phyloP scores from a whole-genome alignment of 306 rosid genomes.

The Adenanthera pavonina region DNA sequence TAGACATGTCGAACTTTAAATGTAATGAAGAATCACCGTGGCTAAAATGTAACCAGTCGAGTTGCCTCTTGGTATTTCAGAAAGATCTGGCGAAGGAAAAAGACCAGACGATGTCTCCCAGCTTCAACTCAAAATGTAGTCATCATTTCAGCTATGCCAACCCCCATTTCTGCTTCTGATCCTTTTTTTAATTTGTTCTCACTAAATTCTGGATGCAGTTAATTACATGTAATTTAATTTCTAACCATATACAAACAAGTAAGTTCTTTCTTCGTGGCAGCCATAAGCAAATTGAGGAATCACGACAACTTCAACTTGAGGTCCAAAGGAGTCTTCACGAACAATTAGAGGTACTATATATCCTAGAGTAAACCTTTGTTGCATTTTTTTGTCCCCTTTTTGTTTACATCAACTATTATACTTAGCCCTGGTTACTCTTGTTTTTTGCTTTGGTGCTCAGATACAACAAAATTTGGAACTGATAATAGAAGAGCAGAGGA shows the following conservation, averaged over 20 bases:
- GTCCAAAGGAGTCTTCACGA: conserved; percentile 45
- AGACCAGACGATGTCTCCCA: conserved; percentile 37
- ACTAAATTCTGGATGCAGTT: not conserved
- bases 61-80: conserved; percentile 38
- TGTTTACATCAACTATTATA: not conserved
- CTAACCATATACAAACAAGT: not conserved
- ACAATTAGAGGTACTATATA: conserved; percentile 47
- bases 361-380: not conserved
- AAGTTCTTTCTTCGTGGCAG: conserved; percentile 32
- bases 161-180: conserved; percentile 4
- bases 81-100: conserved; percentile 37
- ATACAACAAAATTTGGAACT: conserved; percentile 46
- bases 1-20: not conserved
- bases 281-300: conserved; percentile 51
- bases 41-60: conserved; percentile 1
- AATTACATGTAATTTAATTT: not conserved
- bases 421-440: not conserved
- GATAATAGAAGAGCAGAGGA: conserved; percentile 44
- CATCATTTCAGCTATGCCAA: conserved; percentile 15
- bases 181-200: not conserved
- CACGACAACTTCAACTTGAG: conserved; percentile 48
- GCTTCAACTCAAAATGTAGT: conserved; percentile 52
- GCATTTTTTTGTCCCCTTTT: not conserved
- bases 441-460: conserved; percentile 31
- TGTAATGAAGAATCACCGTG: not conserved